Evolutionary conservation across 306 rosid genomes (phyloP), one percentile per base, ranked within the genome.

Genomic region (Benincasa hispida): DNA sequence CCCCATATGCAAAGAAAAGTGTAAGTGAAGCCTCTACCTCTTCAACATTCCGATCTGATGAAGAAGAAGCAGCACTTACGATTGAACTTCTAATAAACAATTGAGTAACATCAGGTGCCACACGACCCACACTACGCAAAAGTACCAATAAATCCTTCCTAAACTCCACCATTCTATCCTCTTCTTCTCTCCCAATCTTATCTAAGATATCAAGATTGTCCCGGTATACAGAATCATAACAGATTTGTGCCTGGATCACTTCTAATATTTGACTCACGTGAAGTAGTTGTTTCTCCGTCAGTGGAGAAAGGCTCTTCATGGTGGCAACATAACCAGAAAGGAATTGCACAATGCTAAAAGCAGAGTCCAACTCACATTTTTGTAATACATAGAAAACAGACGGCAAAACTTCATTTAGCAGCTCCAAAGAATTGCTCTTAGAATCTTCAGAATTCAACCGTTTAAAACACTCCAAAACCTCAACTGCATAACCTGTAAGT

Each of bases 181-280:
- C 97, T 84, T 94, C 97, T 81, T 94, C 99, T 79, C 77, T 86
- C 78, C 99, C 99, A 81, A 90, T 82, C 90, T 89, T 94, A 81
- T 94, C 96, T 86, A 88, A 79, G 47, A 82, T 76, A 75, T 90
- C 90, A 32, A 94, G 95, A 87, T 86, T 89, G 75, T 79, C 58
- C 37, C 97, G 92, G 78, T 90, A 88, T 47, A 18, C 70, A 6
- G 93, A 89, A 78, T 94, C 92, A 53, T 92, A 92, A 78, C 86
- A 86, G 70, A 94, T 86, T 76, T 92, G 90, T n/a, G 79, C 85
- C 74, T 82, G 86, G 68, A 94, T 88, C 47, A 94, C 91, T 81
- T 94, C 99, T 83, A 94, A 82, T 78, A 94, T 94, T 79, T 90
- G 91, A n/a, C 93, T 87, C 83, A 94, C 80, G 72, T 94, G 99